Base-by-base conservation (phyloP, 2,329 filamentous ascomycete species). In the Cladosporium sp. region DNA sequence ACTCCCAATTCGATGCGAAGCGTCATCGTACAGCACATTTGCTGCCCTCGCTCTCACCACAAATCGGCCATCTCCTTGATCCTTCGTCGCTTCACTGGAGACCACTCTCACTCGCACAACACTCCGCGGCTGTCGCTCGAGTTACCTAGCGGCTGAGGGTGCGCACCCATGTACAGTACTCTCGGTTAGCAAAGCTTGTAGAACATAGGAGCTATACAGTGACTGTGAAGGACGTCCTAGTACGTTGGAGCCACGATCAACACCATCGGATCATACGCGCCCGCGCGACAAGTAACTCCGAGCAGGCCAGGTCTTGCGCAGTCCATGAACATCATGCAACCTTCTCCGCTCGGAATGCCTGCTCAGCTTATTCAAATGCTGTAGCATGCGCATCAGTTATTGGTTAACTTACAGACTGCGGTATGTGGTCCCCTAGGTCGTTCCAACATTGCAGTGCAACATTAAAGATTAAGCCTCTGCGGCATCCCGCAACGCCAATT, bases 361-460 rank as follows among this genome's bases (percentile, higher is more conserved):
- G 34, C 52, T 14, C 12, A 7, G 24, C 26, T 32, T 55, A 18
- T 34, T 34, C 52, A 55, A 24, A 11, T 21, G n/a, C 41, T 15
- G 41, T 12, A 12, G 10, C 2, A 47, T 24, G 4, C n/a, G 41
- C 7, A 21, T n/a, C 41, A 11, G 8, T 24, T 12, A 47, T 47
- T 24, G 41, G 52, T 12, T 32, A 14, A 12, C 11, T 21, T 8
- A 55, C 4, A 12, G 18, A 21, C 52, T 11, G 52, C 2, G 11
- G 21, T 41, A 12, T 21, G 15, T 14, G 55, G 30, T 21, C n/a
- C 41, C 41, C 21, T 4, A 3, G n/a, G 41, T 55, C 52, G 52
- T 30, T 49, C 26, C 44, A 61, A 36, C 18, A 24, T 49, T 61
- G 59, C 44, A 38, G 44, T 52, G 59, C 59, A 34, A 52, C 59